Evolutionary conservation across 2,329 filamentous ascomycete genomes (phyloP), one percentile per base, ranked within the genome.

Genomic region (Penicillium sp.): DNA sequence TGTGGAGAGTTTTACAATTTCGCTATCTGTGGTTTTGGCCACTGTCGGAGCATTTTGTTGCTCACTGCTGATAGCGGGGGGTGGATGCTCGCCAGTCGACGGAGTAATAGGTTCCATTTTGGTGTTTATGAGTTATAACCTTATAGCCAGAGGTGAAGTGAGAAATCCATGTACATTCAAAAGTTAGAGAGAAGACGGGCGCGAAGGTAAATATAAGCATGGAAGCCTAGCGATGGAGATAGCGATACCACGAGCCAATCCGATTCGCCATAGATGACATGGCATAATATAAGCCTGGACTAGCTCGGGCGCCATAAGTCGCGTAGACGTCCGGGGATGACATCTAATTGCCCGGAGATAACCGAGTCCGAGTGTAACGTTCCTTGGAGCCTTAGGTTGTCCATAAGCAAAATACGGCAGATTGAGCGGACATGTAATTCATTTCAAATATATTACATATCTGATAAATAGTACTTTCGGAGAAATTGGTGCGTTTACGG

Each of bases 391-490:
- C 31, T 33, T 4, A 7, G 2, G 4, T 7, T 16, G 31, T 16
- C 5, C 13, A 33, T 7, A 4, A 33, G 13, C 13, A 4, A 7
- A 14, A 33, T 11, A 2, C 13, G 14, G 31, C 31, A 33, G 1
- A 1, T 16, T 4, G 14, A 33, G 14, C 31, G 29, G 11, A 14
- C 4, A 4, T 14, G 13, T 4, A 7, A 3, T 14, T 6, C 31
- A 33, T 33, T 16, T 5, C 29, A 16, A 14, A 16, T 33, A 16
- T 16, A 16, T 7, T 0, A 33, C 1, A 7, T 13, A 33, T 11
- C 29, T 16, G 2, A 4, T 0, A 7, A 0, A 1, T 6, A 33
- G 14, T 16, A 5, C 4, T 7, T 16, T 7, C 14, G 14, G 13
- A 16, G 11, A 7, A 7, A 33, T 16, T 16, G 4, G 16, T 14